Conservation (phyloP, 208 protist genomes). For the Phytomonas sp. region DNA sequence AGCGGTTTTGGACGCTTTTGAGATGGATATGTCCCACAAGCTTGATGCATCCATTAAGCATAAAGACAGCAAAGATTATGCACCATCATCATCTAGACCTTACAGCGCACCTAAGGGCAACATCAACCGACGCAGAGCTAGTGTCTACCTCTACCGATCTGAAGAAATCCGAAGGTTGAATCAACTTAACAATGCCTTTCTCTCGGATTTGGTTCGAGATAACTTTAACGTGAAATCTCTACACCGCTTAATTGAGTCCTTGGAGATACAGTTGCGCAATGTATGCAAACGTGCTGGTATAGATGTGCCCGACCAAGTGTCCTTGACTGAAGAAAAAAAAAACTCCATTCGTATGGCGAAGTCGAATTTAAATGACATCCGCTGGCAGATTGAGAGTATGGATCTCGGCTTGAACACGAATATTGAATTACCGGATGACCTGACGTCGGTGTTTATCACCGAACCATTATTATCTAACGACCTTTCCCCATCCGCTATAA, state of each 20-base stretch:
- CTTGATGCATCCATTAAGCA: background rate
- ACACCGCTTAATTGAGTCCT: conserved; percentile 6
- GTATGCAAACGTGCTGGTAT: conserved; percentile 1
- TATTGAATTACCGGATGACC: background rate
- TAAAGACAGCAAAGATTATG: background rate
- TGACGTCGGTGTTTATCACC: background rate
- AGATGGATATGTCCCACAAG: background rate
- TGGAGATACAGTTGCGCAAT: conserved; percentile 17
- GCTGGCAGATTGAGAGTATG: conserved; percentile 51
- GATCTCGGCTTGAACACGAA: conserved; percentile 5
- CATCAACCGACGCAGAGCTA: background rate
- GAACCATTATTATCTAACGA: background rate
- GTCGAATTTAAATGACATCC: conserved; percentile 40
- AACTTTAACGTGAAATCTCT: conserved; percentile 10
- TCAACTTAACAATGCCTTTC: background rate
- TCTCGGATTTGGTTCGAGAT: conserved; percentile 7
- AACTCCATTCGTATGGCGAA: background rate
- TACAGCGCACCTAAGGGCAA: background rate
- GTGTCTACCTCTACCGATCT: background rate
- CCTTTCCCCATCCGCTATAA: background rate
- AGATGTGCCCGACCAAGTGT: background rate
- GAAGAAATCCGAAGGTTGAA: conserved; percentile 9
- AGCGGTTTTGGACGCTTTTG: conserved; percentile 14
- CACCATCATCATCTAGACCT: background rate
- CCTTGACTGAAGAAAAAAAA: background rate